Percentiles rank a stretch among this genome's conserved stretches.
Evolutionary conservation across 75 land plant genomes (phyloP).

Genomic region (Gnetum montanum): DNA sequence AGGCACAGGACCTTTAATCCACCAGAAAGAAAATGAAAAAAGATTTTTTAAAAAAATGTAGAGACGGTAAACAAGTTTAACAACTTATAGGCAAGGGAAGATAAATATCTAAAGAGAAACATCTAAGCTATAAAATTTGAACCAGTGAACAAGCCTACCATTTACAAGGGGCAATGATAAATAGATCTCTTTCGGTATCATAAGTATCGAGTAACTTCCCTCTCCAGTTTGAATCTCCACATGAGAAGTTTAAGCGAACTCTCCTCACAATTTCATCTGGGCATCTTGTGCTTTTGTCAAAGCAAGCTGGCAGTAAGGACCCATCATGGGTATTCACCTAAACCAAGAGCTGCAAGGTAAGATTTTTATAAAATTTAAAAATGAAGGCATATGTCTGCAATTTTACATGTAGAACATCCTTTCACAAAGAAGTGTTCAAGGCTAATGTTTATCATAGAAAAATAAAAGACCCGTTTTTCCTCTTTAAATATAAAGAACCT

Average conservation of each 20-base stretch:
- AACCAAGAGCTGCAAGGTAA: no score
- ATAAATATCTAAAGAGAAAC: no score
- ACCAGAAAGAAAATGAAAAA: background rate
- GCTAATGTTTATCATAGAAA: no score
- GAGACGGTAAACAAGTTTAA: background rate
- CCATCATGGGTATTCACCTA: constrained; percentile 54
- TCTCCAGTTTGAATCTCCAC: constrained; percentile 39
- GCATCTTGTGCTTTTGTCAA: constrained; percentile 38
- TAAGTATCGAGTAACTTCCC: constrained; percentile 55
- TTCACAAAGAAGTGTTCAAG: no score
- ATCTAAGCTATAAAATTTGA: no score
- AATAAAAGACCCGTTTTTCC: no score
- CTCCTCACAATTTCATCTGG: constrained; percentile 66
- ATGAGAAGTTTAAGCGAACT: constrained; percentile 27
- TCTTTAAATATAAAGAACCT: no score
- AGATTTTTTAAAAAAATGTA: background rate
- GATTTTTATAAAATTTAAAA: no score
- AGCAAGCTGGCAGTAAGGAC: constrained; percentile 30
- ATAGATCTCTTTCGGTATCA: constrained; percentile 33
- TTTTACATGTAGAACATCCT: no score
- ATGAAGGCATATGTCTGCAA: no score
- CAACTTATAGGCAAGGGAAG: no score
- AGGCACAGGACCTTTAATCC: constrained; percentile 1
- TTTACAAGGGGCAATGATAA: constrained; percentile 43
- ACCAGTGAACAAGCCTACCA: constrained; percentile 27